Conservation (phyloP, 345 rosid genomes). For the Gossypium ekmanianum region DNA sequence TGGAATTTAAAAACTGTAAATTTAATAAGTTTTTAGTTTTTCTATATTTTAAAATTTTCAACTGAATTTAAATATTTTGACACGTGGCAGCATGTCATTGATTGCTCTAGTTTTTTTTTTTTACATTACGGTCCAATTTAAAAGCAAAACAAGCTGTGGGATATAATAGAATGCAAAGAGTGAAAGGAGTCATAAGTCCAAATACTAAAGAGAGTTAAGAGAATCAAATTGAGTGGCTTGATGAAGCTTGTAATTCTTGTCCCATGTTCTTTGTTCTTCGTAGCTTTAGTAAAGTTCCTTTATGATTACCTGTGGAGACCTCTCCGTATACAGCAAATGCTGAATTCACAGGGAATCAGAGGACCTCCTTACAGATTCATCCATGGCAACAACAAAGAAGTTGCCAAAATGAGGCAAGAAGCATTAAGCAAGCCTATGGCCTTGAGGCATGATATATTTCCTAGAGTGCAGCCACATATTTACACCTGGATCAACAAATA, state of each 20-base stretch:
- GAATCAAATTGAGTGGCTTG: not conserved
- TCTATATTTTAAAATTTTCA: too few relatives aligned
- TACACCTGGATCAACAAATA: conserved; percentile 27
- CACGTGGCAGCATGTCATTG: too few relatives aligned
- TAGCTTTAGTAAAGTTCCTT: conserved; percentile 10
- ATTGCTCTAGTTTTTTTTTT: too few relatives aligned
- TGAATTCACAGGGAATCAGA: conserved; percentile 24
- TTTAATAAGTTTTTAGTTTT: too few relatives aligned
- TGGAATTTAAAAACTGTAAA: too few relatives aligned
- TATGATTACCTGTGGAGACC: conserved; percentile 30
- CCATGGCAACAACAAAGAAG: conserved; percentile 36
- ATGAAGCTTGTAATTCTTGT: not conserved
- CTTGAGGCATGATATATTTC: conserved; percentile 22
- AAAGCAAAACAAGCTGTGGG: too few relatives aligned
- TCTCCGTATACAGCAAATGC: conserved; percentile 4
- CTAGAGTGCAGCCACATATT: conserved; percentile 22
- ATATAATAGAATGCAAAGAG: too few relatives aligned
- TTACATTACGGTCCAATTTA: too few relatives aligned
- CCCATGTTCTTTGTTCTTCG: not conserved
- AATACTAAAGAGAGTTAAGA: not conserved
- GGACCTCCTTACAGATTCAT: conserved; percentile 38
- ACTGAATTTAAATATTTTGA: too few relatives aligned
- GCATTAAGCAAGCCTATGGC: conserved; percentile 16
- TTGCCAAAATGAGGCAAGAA: not conserved
- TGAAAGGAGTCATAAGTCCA: too few relatives aligned